A percentile compares a stretch with the other conserved stretches of the same genome.
Evolutionary conservation across 2,329 filamentous ascomycete genomes (phyloP).

Genomic region (Curvularia hawaiiensis): DNA sequence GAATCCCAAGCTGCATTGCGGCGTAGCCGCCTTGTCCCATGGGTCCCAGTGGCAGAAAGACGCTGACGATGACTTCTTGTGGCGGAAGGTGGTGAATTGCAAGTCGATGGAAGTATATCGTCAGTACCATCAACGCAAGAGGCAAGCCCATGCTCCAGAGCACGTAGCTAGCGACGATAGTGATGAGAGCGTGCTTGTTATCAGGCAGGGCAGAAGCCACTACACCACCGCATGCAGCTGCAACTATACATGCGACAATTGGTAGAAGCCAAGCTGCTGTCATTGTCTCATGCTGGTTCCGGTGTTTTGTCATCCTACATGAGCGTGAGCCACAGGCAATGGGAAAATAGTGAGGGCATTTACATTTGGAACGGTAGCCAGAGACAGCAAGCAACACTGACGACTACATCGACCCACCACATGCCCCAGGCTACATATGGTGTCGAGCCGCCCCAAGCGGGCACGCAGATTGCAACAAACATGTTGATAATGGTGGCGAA

Average conservation of each 20-base stretch:
- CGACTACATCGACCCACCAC: slow-evolving; percentile 56
- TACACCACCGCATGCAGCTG: slow-evolving; percentile 65
- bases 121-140: slow-evolving; percentile 64
- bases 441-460: slow-evolving; percentile 62
- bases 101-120: slow-evolving; percentile 73
- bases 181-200: slow-evolving; percentile 61
- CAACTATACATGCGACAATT: slow-evolving; percentile 69
- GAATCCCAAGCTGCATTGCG: slow-evolving; percentile 57
- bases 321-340: not conserved
- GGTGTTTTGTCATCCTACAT: slow-evolving; percentile 36
- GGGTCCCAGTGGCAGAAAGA: slow-evolving; percentile 70
- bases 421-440: slow-evolving; percentile 52
- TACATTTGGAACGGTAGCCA: slow-evolving; percentile 39
- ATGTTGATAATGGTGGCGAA: slow-evolving; percentile 72
- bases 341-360: not conserved
- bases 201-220: slow-evolving; percentile 64
- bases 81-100: slow-evolving; percentile 68
- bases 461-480: slow-evolving; percentile 64
- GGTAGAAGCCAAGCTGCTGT: slow-evolving; percentile 70
- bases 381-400: slow-evolving; percentile 50
- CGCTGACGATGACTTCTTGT: slow-evolving; percentile 68
- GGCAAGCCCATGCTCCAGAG: slow-evolving; percentile 70
- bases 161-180: slow-evolving; percentile 66
- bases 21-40: slow-evolving; percentile 69
- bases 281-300: slow-evolving; percentile 50